Conservation (phyloP, 352 stramenopile genomes). For the Phytophthora nicotianae region DNA sequence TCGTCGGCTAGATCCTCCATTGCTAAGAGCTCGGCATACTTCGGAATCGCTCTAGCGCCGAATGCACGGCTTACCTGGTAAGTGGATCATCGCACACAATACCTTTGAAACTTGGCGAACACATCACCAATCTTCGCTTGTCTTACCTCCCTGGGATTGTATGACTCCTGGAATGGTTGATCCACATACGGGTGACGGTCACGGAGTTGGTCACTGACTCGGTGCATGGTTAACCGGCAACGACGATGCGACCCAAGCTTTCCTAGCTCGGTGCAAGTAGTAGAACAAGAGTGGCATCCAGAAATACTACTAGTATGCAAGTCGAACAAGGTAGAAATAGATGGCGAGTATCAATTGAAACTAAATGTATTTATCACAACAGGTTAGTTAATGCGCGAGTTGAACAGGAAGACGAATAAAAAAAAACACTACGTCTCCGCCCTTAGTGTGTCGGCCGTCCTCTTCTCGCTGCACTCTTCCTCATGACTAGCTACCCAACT, state of each 20-base stretch:
- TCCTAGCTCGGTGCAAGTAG: not conserved
- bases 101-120: not conserved
- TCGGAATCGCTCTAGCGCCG: conserved; percentile 49
- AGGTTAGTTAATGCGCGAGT: conserved; percentile 16
- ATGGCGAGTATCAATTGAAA: conserved; percentile 15
- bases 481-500: not conserved
- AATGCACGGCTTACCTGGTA: conserved; percentile 63
- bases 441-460: conserved; percentile 23
- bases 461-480: conserved; percentile 39
- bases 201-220: conserved; percentile 67
- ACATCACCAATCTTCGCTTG: not conserved
- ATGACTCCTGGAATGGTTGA: conserved; percentile 58
- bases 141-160: conserved; percentile 55
- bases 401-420: conserved; percentile 11
- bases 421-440: conserved; percentile 28
- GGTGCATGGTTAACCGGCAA: too few species aligned
- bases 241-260: too few species aligned
- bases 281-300: not conserved
- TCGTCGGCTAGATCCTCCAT: conserved; percentile 64
- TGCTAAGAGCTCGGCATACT: conserved; percentile 64
- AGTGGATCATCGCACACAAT: not conserved
- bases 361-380: conserved; percentile 7
- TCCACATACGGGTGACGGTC: conserved; percentile 69
- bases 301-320: conserved; percentile 3
- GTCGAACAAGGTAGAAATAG: conserved; percentile 14